phyloP scores from a whole-genome alignment of 1,139 yeast genomes.

The Debaryomyces sp. region DNA sequence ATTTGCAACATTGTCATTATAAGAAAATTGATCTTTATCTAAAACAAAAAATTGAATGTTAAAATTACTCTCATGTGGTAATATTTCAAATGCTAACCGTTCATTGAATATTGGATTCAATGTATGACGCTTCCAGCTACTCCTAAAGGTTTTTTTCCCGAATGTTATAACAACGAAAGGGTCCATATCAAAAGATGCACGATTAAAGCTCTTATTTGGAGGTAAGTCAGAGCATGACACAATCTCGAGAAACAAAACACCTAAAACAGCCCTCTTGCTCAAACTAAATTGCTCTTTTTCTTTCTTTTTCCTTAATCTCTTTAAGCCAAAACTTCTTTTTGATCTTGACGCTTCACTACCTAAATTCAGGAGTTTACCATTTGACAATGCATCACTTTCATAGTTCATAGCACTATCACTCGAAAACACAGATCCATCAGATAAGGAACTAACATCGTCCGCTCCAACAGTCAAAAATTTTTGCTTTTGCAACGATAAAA shows the following conservation, averaged over 20 bases:
- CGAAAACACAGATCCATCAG: constrained; percentile 27
- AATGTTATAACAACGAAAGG: constrained; percentile 93
- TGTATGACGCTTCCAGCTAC: constrained; percentile 84
- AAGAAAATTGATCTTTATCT: constrained; percentile 83
- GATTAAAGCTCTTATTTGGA: constrained; percentile 57
- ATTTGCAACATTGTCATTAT: constrained; percentile 79
- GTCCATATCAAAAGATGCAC: constrained; percentile 91
- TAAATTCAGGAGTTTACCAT: background rate
- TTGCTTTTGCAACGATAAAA: background rate
- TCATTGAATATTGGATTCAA: constrained; percentile 84
- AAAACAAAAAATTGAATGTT: constrained; percentile 71
- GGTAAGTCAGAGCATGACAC: constrained; percentile 74
- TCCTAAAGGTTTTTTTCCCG: constrained; percentile 85
- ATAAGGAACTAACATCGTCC: constrained; percentile 20
- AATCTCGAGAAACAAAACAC: constrained; percentile 78
- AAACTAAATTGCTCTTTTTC: constrained; percentile 28
- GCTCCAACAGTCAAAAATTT: background rate
- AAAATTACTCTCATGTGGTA: constrained; percentile 64
- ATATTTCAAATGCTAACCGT: constrained; percentile 75
- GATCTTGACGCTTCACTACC: constrained; percentile 4
- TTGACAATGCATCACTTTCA: constrained; percentile 10
- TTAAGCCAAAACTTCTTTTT: constrained; percentile 3
- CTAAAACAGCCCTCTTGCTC: constrained; percentile 52
- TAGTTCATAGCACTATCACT: constrained; percentile 15
- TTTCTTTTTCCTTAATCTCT: constrained; percentile 2